A percentile compares a stretch with the other conserved stretches of the same genome.
These are phyloP conservation scores for Phytophthora hybrid DNA, from an alignment of 352 stramenopile species.

Conservation along the genomic window DNA sequence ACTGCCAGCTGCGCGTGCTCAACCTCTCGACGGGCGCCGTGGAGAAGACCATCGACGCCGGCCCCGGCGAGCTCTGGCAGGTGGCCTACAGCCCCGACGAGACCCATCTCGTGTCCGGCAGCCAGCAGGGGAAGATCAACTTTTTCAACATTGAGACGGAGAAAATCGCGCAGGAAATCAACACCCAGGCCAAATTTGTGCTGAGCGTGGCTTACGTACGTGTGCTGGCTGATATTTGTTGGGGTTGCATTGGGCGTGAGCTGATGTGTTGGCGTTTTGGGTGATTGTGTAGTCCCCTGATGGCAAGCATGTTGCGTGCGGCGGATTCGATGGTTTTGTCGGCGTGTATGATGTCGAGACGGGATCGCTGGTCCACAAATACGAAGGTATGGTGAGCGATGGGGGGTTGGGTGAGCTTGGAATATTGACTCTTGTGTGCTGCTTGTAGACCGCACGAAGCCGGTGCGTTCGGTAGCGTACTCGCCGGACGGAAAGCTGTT, in stretches of 20 bases:
- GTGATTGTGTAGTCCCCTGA: slow-evolving; percentile 63
- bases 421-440: slow-evolving; percentile 10
- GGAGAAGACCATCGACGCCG: slow-evolving; percentile 88
- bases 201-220: slow-evolving; percentile 81
- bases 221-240: not conserved
- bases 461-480: slow-evolving; percentile 88
- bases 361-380: slow-evolving; percentile 83
- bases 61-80: slow-evolving; percentile 90
- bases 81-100: slow-evolving; percentile 87
- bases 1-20: slow-evolving; percentile 85
- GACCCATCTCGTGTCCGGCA: slow-evolving; percentile 81
- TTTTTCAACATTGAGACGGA: slow-evolving; percentile 84
- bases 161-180: slow-evolving; percentile 81
- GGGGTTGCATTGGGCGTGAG: slow-evolving; percentile 1
- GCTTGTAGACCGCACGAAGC: slow-evolving; percentile 80
- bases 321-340: slow-evolving; percentile 84
- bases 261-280: not conserved
- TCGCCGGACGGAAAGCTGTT: slow-evolving; percentile 88
- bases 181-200: slow-evolving; percentile 78
- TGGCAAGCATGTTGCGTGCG: slow-evolving; percentile 85
- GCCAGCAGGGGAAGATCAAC: slow-evolving; percentile 90
- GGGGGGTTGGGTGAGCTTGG: not conserved
- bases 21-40: slow-evolving; percentile 75
- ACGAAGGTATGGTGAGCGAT: slow-evolving; percentile 61
- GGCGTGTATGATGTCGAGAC: slow-evolving; percentile 89